These are phyloP conservation scores for Corynespora cassiicola DNA, from an alignment of 2,329 filamentous ascomycete species.

Conservation along the genomic window DNA sequence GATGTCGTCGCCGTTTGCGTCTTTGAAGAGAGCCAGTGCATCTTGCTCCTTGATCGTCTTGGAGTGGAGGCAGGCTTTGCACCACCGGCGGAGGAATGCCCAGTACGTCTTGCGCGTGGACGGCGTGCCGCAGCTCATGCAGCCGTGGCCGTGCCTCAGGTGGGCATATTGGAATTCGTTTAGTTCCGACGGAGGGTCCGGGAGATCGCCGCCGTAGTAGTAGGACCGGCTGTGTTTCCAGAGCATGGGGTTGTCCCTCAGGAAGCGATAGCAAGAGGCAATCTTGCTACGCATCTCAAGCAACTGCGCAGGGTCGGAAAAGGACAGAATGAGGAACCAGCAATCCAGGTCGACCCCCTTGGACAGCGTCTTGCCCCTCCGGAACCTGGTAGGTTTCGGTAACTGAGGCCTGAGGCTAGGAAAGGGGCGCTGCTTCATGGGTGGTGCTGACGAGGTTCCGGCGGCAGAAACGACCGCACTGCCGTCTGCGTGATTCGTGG, in stretches of 20 bases:
- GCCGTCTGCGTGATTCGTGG: neutral
- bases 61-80: slow-evolving; percentile 43
- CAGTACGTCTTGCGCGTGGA: slow-evolving; percentile 51
- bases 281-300: slow-evolving; percentile 43
- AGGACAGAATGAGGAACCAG: slow-evolving; percentile 44
- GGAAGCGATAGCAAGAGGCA: slow-evolving; percentile 41
- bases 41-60: slow-evolving; percentile 42
- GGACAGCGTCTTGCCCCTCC: slow-evolving; percentile 31
- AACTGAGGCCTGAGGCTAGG: slow-evolving; percentile 26
- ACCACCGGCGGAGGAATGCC: slow-evolving; percentile 52
- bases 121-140: slow-evolving; percentile 44
- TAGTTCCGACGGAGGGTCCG: slow-evolving; percentile 42
- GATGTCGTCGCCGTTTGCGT: slow-evolving; percentile 32
- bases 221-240: slow-evolving; percentile 46
- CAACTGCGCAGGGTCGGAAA: slow-evolving; percentile 41
- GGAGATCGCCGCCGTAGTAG: slow-evolving; percentile 40
- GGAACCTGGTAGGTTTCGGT: slow-evolving; percentile 33
- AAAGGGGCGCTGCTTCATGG: neutral
- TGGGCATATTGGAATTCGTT: slow-evolving; percentile 49
- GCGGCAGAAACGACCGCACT: neutral
- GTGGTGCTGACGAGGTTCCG: neutral
- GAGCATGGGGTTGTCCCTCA: slow-evolving; percentile 42
- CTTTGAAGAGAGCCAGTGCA: slow-evolving; percentile 31
- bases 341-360: slow-evolving; percentile 39
- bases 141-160: slow-evolving; percentile 46